These are phyloP conservation scores for Bryoerythrophyllum caledonicum DNA, from an alignment of 225 moss, liverwort and hornwort genomes.

Conservation along the genomic window DNA sequence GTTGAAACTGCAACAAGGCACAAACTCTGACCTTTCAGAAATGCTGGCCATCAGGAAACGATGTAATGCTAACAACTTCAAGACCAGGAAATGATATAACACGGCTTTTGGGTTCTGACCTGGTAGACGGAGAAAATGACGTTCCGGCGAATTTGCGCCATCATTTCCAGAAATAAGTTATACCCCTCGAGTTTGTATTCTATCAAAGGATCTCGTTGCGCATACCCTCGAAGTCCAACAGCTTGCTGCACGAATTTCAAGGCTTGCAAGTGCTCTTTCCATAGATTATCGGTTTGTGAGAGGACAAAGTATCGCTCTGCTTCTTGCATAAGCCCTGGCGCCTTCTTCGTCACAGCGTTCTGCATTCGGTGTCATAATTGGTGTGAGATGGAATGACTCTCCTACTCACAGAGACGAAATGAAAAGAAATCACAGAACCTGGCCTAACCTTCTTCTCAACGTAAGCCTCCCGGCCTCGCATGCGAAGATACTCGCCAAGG, in stretches of 20 bases:
- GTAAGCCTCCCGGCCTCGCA: slow-evolving; percentile 80
- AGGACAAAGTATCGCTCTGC: slow-evolving; percentile 96
- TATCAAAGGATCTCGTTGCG: slow-evolving; percentile 92
- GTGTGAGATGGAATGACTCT: not conserved
- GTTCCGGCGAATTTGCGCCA: slow-evolving; percentile 95
- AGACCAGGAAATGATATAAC: not conserved
- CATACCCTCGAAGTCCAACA: slow-evolving; percentile 95
- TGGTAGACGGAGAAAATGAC: slow-evolving; percentile 98
- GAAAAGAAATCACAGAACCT: not conserved
- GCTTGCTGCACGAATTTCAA: slow-evolving; percentile 98
- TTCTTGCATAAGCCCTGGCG: slow-evolving; percentile 90
- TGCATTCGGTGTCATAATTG: slow-evolving; percentile 26
- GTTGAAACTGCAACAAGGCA: slow-evolving; percentile 54
- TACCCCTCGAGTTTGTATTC: slow-evolving; percentile 98
- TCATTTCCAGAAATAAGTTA: slow-evolving; percentile 95
- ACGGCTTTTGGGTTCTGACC: slow-evolving; percentile 53
- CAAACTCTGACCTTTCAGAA: slow-evolving; percentile 3
- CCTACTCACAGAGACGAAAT: not conserved
- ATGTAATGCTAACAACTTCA: not conserved
- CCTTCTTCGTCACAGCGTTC: slow-evolving; percentile 66
- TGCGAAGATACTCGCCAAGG: slow-evolving; percentile 71
- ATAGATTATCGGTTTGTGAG: slow-evolving; percentile 92
- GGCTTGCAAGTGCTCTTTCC: slow-evolving; percentile 99
- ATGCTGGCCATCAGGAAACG: not conserved
- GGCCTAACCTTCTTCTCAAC: slow-evolving; percentile 70